Conservation (phyloP, 371 early-diverging fungal genomes). For the Conidiobolus incongruus region DNA sequence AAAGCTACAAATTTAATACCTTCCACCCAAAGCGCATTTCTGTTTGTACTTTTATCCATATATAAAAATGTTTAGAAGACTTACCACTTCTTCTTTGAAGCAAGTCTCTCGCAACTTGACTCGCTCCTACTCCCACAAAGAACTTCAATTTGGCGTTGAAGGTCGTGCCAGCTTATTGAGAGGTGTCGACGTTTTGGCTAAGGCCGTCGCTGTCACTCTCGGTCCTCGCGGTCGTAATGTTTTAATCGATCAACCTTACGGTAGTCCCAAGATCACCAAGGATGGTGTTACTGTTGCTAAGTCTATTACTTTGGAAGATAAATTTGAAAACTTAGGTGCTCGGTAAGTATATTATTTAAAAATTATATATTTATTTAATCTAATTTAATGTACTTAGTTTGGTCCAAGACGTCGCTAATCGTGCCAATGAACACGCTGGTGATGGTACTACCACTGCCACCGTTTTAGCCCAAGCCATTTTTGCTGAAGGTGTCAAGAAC, state of each 20-base stretch:
- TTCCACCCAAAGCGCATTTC: too few species aligned
- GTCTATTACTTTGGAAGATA: slow-evolving; percentile 82
- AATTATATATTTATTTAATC: not conserved
- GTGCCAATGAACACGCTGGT: slow-evolving; percentile 96
- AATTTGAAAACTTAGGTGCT: slow-evolving; percentile 95
- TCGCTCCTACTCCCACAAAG: slow-evolving; percentile 81
- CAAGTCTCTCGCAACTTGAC: slow-evolving; percentile 8
- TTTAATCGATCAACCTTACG: slow-evolving; percentile 91
- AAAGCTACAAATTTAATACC: too few species aligned
- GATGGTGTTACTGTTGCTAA: slow-evolving; percentile 98
- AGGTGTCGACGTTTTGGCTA: slow-evolving; percentile 90
- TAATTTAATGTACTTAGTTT: slow-evolving; percentile 27
- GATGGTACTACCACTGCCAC: slow-evolving; percentile 98
- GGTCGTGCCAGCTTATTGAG: slow-evolving; percentile 76
- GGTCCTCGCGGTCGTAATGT: slow-evolving; percentile 97
- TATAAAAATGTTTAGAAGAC: too few species aligned
- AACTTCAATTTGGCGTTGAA: slow-evolving; percentile 85
- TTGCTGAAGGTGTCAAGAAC: slow-evolving; percentile 94
- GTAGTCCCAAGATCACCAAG: slow-evolving; percentile 97
- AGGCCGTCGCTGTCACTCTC: slow-evolving; percentile 92
- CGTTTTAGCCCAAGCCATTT: slow-evolving; percentile 92
- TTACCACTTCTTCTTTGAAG: too few species aligned
- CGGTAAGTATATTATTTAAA: slow-evolving; percentile 21
- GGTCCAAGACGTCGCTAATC: slow-evolving; percentile 97
- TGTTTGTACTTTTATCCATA: too few species aligned